phyloP scores from a whole-genome alignment of 2,329 filamentous ascomycete species.

The Beauveria varroae region DNA sequence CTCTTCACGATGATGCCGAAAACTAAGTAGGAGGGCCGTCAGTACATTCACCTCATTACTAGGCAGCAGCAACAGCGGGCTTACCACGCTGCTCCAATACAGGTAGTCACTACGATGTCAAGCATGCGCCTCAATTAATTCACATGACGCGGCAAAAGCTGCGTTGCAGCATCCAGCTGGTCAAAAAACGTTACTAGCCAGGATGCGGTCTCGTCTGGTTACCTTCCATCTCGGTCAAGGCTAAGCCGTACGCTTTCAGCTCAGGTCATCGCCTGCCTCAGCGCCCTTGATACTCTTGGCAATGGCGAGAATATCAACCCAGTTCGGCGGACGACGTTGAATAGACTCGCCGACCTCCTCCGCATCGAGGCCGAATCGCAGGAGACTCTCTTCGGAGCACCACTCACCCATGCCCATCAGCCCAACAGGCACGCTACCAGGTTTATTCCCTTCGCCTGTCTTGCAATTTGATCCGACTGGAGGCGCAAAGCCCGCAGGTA shows the following conservation, averaged over 20 bases:
- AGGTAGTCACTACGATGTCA: too few relatives aligned
- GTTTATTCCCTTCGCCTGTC: conserved; percentile 24
- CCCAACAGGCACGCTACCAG: conserved; percentile 41
- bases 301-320: conserved; percentile 37
- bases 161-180: too few relatives aligned
- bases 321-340: conserved; percentile 28
- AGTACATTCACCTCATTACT: background rate
- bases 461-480: conserved; percentile 22
- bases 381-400: conserved; percentile 40
- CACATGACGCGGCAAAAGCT: too few relatives aligned
- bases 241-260: too few relatives aligned
- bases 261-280: background rate
- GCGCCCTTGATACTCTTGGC: conserved; percentile 18
- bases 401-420: conserved; percentile 50
- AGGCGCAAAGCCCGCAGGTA: conserved; percentile 39
- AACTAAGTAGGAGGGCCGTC: background rate
- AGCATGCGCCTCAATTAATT: too few relatives aligned
- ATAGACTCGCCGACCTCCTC: conserved; percentile 32
- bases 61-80: too few relatives aligned
- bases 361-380: conserved; percentile 41
- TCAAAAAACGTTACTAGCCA: too few relatives aligned
- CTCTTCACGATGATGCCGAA: background rate
- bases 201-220: too few relatives aligned
- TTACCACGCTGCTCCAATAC: too few relatives aligned
- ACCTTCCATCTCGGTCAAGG: too few relatives aligned